Percentiles rank a stretch among this genome's conserved stretches.
phyloP scores from a whole-genome alignment of 495 filamentous ascomycete species.

The Aspergillus sclerotiicarbonarius region DNA sequence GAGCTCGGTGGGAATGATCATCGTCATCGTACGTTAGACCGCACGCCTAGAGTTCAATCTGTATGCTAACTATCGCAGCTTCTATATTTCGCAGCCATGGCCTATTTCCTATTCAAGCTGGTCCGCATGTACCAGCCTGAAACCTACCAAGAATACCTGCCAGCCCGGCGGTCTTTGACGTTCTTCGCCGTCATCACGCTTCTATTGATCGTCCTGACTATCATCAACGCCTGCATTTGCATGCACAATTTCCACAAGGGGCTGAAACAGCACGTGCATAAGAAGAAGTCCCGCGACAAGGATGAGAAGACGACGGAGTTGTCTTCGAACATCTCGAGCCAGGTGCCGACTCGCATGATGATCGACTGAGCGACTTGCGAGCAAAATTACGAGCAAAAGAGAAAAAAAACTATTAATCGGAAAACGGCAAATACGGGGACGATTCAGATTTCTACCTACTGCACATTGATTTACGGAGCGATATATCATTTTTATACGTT shows the following conservation, averaged over 20 bases:
- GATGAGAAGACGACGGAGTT: constrained; percentile 82
- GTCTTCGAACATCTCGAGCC: constrained; percentile 43
- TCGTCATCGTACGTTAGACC: constrained; percentile 61
- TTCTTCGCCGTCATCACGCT: constrained; percentile 93
- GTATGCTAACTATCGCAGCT: constrained; percentile 43
- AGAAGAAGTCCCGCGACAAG: constrained; percentile 59
- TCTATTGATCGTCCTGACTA: constrained; percentile 81
- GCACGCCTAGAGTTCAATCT: neutral
- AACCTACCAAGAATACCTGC: constrained; percentile 56
- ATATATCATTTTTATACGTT: constrained; percentile 14
- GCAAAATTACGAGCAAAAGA: neutral
- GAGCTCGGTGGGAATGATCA: constrained; percentile 70
- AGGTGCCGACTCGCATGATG: constrained; percentile 73
- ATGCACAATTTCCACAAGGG: constrained; percentile 88
- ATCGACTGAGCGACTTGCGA: constrained; percentile 63
- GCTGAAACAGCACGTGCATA: constrained; percentile 79
- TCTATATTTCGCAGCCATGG: constrained; percentile 84
- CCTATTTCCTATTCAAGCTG: constrained; percentile 98
- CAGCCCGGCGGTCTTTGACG: constrained; percentile 77
- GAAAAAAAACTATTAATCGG: neutral
- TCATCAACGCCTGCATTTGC: constrained; percentile 83
- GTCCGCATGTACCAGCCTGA: constrained; percentile 81
- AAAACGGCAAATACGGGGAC: constrained; percentile 6
- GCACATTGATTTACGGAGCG: neutral
- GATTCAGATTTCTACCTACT: neutral